Conservation (phyloP, 805 yeast genomes). For the Cyberlindnera mississippiensis region DNA sequence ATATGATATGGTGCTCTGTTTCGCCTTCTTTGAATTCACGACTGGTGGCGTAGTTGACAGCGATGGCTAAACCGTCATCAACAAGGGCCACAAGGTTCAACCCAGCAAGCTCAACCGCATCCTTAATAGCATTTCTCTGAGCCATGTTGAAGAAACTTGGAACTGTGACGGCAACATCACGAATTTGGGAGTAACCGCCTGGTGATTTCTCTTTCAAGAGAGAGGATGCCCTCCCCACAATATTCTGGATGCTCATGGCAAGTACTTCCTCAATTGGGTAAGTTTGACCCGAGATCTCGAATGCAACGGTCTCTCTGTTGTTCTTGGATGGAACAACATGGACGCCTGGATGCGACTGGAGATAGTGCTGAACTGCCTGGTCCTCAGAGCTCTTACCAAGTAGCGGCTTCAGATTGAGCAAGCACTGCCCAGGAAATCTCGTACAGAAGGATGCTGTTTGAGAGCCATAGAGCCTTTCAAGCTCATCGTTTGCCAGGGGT, state of each 20-base stretch:
- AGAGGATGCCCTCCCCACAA: constrained; percentile 58
- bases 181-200: constrained; percentile 45
- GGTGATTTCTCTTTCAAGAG: constrained; percentile 53
- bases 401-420: constrained; percentile 63
- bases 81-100: constrained; percentile 62
- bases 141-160: constrained; percentile 66
- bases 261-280: constrained; percentile 71
- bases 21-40: constrained; percentile 39
- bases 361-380: constrained; percentile 43
- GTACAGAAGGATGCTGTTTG: constrained; percentile 66
- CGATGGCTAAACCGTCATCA: constrained; percentile 92
- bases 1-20: constrained; percentile 62
- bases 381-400: constrained; percentile 60
- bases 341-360: constrained; percentile 57
- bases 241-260: constrained; percentile 76
- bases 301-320: constrained; percentile 52
- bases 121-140: constrained; percentile 67
- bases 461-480: constrained; percentile 77
- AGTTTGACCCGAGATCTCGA: constrained; percentile 44
- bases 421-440: constrained; percentile 67
- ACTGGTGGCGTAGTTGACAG: constrained; percentile 69
- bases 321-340: constrained; percentile 38
- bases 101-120: constrained; percentile 70
- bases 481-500: constrained; percentile 33
- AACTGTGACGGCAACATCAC: constrained; percentile 69